phyloP scores from a whole-genome alignment of 2,329 filamentous ascomycete genomes.

The Cladosporium velox region DNA sequence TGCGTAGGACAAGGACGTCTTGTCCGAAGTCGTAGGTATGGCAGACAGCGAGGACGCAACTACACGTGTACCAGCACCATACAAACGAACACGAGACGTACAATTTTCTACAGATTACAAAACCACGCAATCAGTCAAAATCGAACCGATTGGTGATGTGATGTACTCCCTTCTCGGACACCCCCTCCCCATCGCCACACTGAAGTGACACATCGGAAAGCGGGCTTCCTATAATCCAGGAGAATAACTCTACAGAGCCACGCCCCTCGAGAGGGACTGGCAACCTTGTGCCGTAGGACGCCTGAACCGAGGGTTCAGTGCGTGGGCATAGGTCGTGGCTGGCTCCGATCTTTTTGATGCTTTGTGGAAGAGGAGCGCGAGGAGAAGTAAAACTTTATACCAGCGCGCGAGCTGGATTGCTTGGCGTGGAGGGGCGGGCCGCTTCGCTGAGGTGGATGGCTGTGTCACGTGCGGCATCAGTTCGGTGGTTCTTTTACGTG shows the following conservation, averaged over 20 bases:
- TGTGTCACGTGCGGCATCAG: neutral
- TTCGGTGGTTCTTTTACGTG: neutral
- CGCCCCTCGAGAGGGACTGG: constrained; percentile 61
- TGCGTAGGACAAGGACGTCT: neutral
- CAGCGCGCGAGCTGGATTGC: neutral
- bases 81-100: neutral
- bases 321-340: constrained; percentile 69
- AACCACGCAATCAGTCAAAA: constrained; percentile 2
- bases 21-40: too few relatives aligned
- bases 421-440: constrained; percentile 13
- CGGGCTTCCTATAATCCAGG: constrained; percentile 68
- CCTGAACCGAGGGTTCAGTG: constrained; percentile 34
- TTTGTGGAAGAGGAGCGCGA: constrained; percentile 40
- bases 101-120: neutral
- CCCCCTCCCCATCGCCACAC: constrained; percentile 70
- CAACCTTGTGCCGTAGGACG: constrained; percentile 65
- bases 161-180: constrained; percentile 73
- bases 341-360: constrained; percentile 65
- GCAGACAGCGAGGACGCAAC: too few relatives aligned
- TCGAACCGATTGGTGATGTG: constrained; percentile 24
- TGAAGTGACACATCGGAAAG: constrained; percentile 68
- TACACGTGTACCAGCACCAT: neutral
- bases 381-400: constrained; percentile 20
- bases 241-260: constrained; percentile 65
- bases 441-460: neutral